Percentiles rank a stretch among this genome's conserved stretches.
Conservation (phyloP, 139 green algal species). For the Chlorokybus atmophyticus region DNA sequence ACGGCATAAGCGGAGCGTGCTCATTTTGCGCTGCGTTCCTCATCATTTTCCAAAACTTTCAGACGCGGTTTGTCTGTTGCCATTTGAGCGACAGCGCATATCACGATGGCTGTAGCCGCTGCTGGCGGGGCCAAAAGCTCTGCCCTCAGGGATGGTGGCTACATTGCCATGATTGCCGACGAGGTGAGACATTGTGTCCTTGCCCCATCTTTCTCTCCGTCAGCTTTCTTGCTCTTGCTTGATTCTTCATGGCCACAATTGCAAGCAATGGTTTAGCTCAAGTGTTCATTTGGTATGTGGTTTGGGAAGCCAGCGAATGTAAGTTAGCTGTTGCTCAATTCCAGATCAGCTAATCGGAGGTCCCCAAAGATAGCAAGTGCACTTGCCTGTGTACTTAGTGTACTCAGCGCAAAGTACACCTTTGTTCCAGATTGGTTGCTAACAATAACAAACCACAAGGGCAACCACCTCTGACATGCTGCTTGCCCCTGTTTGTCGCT, state of each 20-base stretch:
- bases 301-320: background rate
- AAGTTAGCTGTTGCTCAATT: background rate
- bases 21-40: too few relatives aligned
- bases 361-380: background rate
- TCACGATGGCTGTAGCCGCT: too few relatives aligned
- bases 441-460: too few relatives aligned
- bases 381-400: background rate
- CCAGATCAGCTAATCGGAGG: background rate
- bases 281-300: background rate
- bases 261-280: background rate
- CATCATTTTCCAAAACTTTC: too few relatives aligned
- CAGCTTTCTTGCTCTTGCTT: constrained; percentile 5
- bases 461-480: too few relatives aligned
- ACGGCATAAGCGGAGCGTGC: too few relatives aligned
- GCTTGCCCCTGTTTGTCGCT: background rate
- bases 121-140: too few relatives aligned
- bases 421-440: too few relatives aligned
- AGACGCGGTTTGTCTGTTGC: too few relatives aligned
- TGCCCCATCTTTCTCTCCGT: background rate
- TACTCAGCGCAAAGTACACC: background rate
- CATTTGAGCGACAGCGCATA: too few relatives aligned
- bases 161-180: constrained; percentile 32
- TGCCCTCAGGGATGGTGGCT: constrained; percentile 18
- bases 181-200: constrained; percentile 12
- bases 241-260: constrained; percentile 7